Evolutionary conservation across 768 basidiomycete species (phyloP).

Genomic region (Rhizopogon vulgaris): DNA sequence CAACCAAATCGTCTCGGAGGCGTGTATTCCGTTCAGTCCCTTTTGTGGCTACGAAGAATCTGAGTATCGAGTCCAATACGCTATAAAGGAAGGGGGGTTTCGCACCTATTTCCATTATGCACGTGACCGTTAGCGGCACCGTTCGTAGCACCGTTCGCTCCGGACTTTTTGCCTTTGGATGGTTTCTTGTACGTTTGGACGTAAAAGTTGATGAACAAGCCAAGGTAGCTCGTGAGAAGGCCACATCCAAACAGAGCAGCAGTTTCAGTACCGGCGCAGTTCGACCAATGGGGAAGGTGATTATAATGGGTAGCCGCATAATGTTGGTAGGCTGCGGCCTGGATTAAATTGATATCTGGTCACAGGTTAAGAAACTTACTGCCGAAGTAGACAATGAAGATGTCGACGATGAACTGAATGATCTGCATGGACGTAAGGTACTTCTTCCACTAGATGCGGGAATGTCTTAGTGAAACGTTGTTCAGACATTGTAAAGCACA

Average conservation of each 20-base stretch:
- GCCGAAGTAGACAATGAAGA: slow-evolving; percentile 89
- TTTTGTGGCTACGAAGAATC: slow-evolving; percentile 23
- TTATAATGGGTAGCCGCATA: slow-evolving; percentile 61
- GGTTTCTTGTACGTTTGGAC: slow-evolving; percentile 79
- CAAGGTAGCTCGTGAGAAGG: slow-evolving; percentile 84
- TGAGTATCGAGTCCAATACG: not conserved
- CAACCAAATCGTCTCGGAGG: not conserved
- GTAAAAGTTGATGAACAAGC: slow-evolving; percentile 95
- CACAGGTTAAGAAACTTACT: slow-evolving; percentile 48
- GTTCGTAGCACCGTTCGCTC: slow-evolving; percentile 35
- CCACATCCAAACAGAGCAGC: slow-evolving; percentile 88
- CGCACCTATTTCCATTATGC: slow-evolving; percentile 27
- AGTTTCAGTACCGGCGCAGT: slow-evolving; percentile 84
- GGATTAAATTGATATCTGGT: slow-evolving; percentile 2
- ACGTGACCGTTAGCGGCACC: slow-evolving; percentile 39
- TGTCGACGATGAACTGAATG: slow-evolving; percentile 89
- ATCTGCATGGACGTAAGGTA: slow-evolving; percentile 97
- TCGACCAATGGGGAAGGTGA: slow-evolving; percentile 61
- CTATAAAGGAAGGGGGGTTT: not conserved
- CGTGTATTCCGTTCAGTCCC: slow-evolving; percentile 21
- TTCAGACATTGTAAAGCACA: not conserved
- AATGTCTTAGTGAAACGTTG: slow-evolving; percentile 2
- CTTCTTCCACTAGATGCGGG: slow-evolving; percentile 82
- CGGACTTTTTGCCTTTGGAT: slow-evolving; percentile 25
- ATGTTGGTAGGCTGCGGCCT: slow-evolving; percentile 65